Conservation (phyloP, 495 filamentous ascomycete species). For the Penicillium cinerascens region DNA sequence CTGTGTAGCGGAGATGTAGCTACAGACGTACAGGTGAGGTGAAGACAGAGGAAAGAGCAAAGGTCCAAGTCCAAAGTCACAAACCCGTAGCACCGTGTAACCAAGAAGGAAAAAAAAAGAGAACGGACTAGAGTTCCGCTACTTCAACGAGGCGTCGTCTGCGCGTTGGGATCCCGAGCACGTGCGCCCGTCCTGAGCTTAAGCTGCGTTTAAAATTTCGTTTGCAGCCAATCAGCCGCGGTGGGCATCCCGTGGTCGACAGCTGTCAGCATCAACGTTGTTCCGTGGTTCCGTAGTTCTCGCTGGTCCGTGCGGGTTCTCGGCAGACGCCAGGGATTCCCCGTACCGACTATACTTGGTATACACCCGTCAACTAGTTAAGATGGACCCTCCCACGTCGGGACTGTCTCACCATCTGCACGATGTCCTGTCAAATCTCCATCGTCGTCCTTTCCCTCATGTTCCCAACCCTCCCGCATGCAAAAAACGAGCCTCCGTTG, state of each 20-base stretch:
- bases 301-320: background rate
- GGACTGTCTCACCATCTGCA: constrained; percentile 33
- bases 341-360: background rate
- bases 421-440: constrained; percentile 48
- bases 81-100: background rate
- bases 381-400: background rate
- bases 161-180: background rate
- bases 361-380: no score
- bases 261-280: background rate
- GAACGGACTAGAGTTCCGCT: background rate
- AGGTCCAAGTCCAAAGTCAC: background rate
- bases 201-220: background rate
- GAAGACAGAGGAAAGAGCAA: background rate
- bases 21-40: background rate
- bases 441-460: constrained; percentile 55
- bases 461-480: constrained; percentile 59
- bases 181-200: constrained; percentile 3
- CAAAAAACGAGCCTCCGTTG: constrained; percentile 69
- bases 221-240: constrained; percentile 1
- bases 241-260: no score
- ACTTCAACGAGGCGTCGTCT: background rate
- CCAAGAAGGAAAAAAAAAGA: background rate
- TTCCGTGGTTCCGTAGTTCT: background rate
- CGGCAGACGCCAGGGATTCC: no score
- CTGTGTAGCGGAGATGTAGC: constrained; percentile 2